phyloP scores from a whole-genome alignment of 2,329 filamentous ascomycete species.

The Cladobotryum protrusum region DNA sequence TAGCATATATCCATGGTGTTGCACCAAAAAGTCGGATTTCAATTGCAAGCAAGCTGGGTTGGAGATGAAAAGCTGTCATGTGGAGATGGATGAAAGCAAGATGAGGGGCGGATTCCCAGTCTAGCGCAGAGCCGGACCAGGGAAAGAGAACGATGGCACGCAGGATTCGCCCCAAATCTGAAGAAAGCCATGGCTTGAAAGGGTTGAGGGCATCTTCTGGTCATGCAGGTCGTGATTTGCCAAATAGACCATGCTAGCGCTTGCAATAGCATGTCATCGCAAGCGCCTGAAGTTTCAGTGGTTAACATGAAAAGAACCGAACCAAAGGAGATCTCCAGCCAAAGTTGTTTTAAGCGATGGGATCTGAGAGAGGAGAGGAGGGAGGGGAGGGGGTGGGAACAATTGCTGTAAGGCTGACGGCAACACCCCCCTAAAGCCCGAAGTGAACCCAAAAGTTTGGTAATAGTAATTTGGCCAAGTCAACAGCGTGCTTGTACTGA shows the following conservation, averaged over 20 bases:
- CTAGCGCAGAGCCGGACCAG: too few relatives aligned
- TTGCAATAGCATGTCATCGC: slow-evolving; percentile 5
- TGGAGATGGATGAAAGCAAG: neutral
- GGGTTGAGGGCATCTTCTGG: neutral
- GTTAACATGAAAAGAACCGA: neutral
- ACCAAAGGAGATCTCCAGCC: neutral
- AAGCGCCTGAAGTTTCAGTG: neutral
- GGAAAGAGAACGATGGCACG: too few relatives aligned
- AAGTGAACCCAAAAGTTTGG: neutral
- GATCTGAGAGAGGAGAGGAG: too few relatives aligned
- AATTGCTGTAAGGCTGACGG: slow-evolving; percentile 11
- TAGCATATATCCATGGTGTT: too few relatives aligned
- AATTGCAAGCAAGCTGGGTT: too few relatives aligned
- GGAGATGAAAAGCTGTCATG: neutral
- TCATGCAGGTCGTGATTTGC: slow-evolving; percentile 8
- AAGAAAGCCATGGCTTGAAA: too few relatives aligned
- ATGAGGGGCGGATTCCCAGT: too few relatives aligned
- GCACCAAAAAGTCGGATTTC: too few relatives aligned
- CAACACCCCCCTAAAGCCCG: slow-evolving; percentile 5
- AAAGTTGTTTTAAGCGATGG: too few relatives aligned
- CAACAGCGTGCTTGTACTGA: too few relatives aligned
- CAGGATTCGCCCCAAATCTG: neutral
- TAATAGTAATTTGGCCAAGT: slow-evolving; percentile 3
- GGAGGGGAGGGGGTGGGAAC: slow-evolving; percentile 3
- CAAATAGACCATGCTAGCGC: slow-evolving; percentile 4